phyloP scores from a whole-genome alignment of 2,329 filamentous ascomycete genomes.

The Berkeleyomyces basicola region DNA sequence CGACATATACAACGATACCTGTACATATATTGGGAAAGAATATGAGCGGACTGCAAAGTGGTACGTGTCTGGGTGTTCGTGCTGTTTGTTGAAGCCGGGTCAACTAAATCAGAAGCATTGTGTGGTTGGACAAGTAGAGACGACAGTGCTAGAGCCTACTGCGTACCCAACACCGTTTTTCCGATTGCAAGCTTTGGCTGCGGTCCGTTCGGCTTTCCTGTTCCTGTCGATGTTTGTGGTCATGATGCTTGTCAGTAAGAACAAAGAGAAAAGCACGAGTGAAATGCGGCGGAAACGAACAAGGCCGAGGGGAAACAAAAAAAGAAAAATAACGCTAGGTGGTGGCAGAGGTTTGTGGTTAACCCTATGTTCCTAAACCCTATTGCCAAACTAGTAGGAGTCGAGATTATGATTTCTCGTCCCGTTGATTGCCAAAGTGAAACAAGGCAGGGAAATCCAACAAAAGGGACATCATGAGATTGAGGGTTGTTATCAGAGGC shows the following conservation, averaged over 20 bases:
- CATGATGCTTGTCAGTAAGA: not conserved
- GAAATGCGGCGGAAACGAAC: not conserved
- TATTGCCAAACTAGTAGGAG: not conserved
- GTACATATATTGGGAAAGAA: not conserved
- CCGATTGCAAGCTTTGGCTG: not conserved
- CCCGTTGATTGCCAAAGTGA: not conserved
- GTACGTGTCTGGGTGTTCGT: not conserved
- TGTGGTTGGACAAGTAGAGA: not conserved
- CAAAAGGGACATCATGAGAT: not conserved
- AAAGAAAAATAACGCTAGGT: too few relatives aligned
- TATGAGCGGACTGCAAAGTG: not conserved
- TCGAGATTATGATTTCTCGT: not conserved
- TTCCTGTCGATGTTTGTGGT: not conserved
- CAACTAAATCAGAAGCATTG: not conserved
- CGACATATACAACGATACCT: not conserved
- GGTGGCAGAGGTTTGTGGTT: not conserved
- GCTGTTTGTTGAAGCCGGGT: not conserved
- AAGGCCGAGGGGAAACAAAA: not conserved
- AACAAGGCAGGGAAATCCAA: not conserved
- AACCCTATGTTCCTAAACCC: not conserved
- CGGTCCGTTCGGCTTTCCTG: not conserved
- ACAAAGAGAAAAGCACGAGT: not conserved
- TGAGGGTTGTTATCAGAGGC: not conserved
- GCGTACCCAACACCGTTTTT: not conserved
- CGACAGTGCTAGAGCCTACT: not conserved